Base-by-base conservation (phyloP, 192 early-diverging fungal genomes). In the Lobosporangium transversale region DNA sequence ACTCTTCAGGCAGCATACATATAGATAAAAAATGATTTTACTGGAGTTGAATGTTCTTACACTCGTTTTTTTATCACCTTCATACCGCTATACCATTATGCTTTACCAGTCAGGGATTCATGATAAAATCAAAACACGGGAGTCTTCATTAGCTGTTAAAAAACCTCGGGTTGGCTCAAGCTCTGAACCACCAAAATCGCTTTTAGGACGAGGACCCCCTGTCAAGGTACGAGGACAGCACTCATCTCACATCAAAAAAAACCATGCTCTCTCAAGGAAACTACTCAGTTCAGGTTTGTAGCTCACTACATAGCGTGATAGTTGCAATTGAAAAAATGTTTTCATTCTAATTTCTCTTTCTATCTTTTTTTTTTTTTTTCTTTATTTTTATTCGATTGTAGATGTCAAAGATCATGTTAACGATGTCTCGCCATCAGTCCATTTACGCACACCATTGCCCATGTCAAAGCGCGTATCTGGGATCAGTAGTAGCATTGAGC, bases 131-230 rank as follows among this genome's bases (percentile, higher is more conserved):
- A n/a, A n/a, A n/a, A n/a, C n/a, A n/a, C n/a, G n/a, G n/a, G n/a
- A n/a, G n/a, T n/a, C n/a, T n/a, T n/a, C n/a, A n/a, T n/a, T n/a
- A n/a, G n/a, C n/a, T n/a, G n/a, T n/a, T n/a, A n/a, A n/a, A n/a
- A n/a, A n/a, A n/a, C n/a, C n/a, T n/a, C n/a, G n/a, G n/a, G n/a
- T n/a, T n/a, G n/a, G n/a, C n/a, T n/a, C n/a, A n/a, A n/a, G n/a
- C n/a, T n/a, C n/a, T n/a, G n/a, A n/a, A 32, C 45, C 44, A 20
- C 40, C 54, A 21, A 74, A 74, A 56, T 64, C 70, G 26, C 26
- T 58, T 5, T 47, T 65, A 4, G 70, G 70, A 52, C 55, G 65
- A 54, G 70, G 62, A 21, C 62, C 70, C 0, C 27, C 24, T 23
- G 17, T 51, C 5, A 58, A 43, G 15, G 48, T 35, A 23, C 44